Evolutionary conservation across 495 filamentous ascomycete genomes (phyloP), one percentile per base, ranked within the genome.

Genomic region (Xylaria sp.): DNA sequence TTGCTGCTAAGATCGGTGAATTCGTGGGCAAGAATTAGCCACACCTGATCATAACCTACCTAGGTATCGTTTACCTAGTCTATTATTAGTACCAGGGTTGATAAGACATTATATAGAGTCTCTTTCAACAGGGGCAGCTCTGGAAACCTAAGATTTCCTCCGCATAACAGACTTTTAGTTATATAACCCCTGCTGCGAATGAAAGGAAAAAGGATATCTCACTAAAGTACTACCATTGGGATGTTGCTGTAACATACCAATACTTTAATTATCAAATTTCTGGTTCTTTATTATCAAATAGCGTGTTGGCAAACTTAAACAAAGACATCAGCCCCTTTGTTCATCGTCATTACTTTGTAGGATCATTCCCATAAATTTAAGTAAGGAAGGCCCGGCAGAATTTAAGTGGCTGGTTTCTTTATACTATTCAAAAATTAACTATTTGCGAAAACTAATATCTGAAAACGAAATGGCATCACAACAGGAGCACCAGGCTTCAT

Each of bases 1-100:
- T 72, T 5, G 70, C 70, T 3, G 21, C 41, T 1, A 63, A 69
- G 57, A 43, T 67, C 6, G 62, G 35, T 0, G 40, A 68, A 37
- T 72, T 72, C 21, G 59, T 70, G 1, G 2, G 11, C 58, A 57
- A 35, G 59, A 33, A 61, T 35, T 69, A 61, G n/a, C n/a, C n/a
- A n/a, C n/a, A n/a, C n/a, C n/a, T n/a, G n/a, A n/a, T n/a, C n/a
- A n/a, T n/a, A n/a, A n/a, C n/a, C n/a, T n/a, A n/a, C n/a, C n/a
- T n/a, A n/a, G n/a, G n/a, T n/a, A n/a, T n/a, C n/a, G n/a, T n/a
- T n/a, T n/a, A n/a, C n/a, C n/a, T n/a, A n/a, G n/a, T n/a, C n/a
- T n/a, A n/a, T n/a, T n/a, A n/a, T n/a, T n/a, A n/a, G n/a, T n/a
- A n/a, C n/a, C n/a, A n/a, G n/a, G n/a, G n/a, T n/a, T n/a, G n/a